Evolutionary conservation across 768 basidiomycete species (phyloP), one percentile per base, ranked within the genome.

Genomic region (Suillus bovinus): DNA sequence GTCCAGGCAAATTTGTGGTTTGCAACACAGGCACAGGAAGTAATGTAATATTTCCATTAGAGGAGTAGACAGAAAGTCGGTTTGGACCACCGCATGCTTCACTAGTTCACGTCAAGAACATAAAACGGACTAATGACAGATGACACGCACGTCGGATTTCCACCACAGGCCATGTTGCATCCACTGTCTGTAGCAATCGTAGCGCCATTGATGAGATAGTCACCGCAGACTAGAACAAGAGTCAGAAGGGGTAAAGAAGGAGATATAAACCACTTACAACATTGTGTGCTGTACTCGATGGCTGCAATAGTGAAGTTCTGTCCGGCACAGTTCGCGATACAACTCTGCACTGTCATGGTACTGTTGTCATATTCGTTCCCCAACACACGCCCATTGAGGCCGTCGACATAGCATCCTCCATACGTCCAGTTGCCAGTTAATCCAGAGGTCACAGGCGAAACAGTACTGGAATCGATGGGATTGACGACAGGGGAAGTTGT

Each of bases 121-220:
- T 42, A 27, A 39, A 56, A 33, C 31, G 14, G 6, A 42, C 14
- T 33, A 22, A 42, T 17, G 53, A 17, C 11, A 52, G 0, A 36
- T 31, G 42, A 46, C 0, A 71, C 87, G 67, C 65, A 89, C 90
- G 82, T 79, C 13, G 84, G 42, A 62, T 86, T 87, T 27, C 91
- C 94, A 20, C 81, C 81, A 64, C 94, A 96, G 0, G 79, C 80
- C 88, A 89, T 91, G 70, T 82, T 84, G 70, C 94, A 96, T 39
- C 80, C 80, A 4, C 76, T 72, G 1, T 82, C 81, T 1, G 77
- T 64, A 0, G 81, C 82, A 17, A 68, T 54, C 1, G 80, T 83
- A 1, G 89, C 91, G 11, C 87, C 88, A 34, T 83, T 79, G 14
- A 86, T 77, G 53, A 93, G 76, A 13, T 78, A 74, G 69, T 91